phyloP scores from a whole-genome alignment of 345 rosid genomes.

The Syzygium jambos region DNA sequence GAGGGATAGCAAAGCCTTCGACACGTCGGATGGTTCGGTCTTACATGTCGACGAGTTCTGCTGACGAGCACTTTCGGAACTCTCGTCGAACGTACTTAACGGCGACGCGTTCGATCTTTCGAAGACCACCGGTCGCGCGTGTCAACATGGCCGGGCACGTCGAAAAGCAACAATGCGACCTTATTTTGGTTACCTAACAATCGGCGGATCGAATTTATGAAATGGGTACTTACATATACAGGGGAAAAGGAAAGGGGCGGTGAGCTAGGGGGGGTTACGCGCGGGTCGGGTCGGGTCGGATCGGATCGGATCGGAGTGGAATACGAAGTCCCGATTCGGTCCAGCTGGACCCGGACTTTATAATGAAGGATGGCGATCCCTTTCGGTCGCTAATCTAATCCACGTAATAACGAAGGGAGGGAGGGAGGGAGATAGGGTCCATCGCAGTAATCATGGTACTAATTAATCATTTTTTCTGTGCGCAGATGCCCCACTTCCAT shows the following conservation, averaged over 20 bases:
- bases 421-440: neutral
- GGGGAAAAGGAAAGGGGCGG: no score
- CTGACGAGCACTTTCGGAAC: neutral
- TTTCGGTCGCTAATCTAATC: neutral
- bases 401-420: neutral
- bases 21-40: neutral
- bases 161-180: neutral
- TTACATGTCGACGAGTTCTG: neutral
- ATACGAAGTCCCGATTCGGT: neutral
- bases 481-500: neutral
- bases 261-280: no score
- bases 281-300: neutral
- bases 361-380: neutral
- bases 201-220: neutral
- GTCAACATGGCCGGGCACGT: neutral
- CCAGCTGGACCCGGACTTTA: neutral
- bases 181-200: neutral
- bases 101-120: neutral
- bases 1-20: neutral
- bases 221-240: neutral
- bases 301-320: neutral
- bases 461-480: neutral
- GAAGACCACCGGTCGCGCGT: neutral
- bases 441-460: neutral
- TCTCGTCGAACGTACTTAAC: neutral